Base-by-base conservation (phyloP, 805 yeast genomes). In the Saccharomycopsis sp. region DNA sequence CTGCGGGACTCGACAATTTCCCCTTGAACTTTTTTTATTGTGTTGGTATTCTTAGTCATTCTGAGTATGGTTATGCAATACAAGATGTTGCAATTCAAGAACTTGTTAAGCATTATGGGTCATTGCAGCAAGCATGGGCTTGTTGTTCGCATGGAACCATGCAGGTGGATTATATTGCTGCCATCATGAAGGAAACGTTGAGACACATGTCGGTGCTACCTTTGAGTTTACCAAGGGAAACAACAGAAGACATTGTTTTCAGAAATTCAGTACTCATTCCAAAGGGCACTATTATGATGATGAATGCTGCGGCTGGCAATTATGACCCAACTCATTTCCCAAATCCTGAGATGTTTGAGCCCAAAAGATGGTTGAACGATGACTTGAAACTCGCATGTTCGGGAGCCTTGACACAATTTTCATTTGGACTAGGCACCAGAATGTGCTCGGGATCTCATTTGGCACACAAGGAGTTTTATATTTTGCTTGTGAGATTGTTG, bases 1-100 rank as follows among this genome's bases (percentile, higher is more conserved):
- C 86, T 50, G 92, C 88, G 6, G 92, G 92, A 0, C 59, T 81
- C 18, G 89, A 81, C 53, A 81, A 82, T 48, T 71, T 79, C 0
- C 78, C 86, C 0, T 62, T 80, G 23, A 79, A 74, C 35, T 62
- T 80, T 37, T 70, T 71, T 46, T 75, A 79, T 46, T 64, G 78
- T 6, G 53, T 79, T 49, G 81, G 81, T 1, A 80, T 76, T 30
- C 58, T 81, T 31, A 67, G 79, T 5, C 64, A 65, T 13, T 65
- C 66, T 2, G 48, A 43, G 12, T 43, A 52, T 21, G 72, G 72
- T 0, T 49, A 54, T 1, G 45, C 39, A 0, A 50, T 74, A 8
- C 80, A 75, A 52, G 50, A 61, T 1, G 59, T 41, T 8, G 80
- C 80, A 0, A 56, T 61, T 13, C 26, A 45, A 0, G 68, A 67